phyloP scores from a whole-genome alignment of 306 rosid genomes.

The Hippophae rhamnoides region DNA sequence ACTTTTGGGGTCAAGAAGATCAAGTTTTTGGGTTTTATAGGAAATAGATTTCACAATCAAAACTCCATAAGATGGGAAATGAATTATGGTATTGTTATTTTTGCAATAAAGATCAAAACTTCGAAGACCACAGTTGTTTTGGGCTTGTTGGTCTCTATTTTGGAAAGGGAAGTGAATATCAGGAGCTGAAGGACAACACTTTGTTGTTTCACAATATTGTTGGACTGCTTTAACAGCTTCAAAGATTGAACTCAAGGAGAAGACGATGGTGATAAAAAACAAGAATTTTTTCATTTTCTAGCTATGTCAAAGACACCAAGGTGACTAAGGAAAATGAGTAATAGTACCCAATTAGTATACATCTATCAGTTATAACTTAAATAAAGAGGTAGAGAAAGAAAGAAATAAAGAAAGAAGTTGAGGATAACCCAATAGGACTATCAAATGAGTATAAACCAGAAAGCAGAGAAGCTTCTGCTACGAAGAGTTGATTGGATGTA shows the following conservation, averaged over 20 bases:
- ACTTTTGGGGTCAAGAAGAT: constrained; percentile 50
- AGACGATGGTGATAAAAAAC: constrained; percentile 28
- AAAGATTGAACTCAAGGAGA: constrained; percentile 32
- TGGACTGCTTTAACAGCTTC: constrained; percentile 12
- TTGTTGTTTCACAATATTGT: constrained; percentile 14
- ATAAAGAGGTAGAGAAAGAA: not conserved
- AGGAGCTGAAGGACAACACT: constrained; percentile 28
- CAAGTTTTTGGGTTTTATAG: constrained; percentile 38
- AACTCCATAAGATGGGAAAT: constrained; percentile 46
- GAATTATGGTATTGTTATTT: constrained; percentile 44
- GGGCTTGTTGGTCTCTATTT: constrained; percentile 17
- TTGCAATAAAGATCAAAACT: constrained; percentile 34
- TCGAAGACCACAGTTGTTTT: not conserved
- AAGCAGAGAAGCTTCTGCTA: too few species aligned
- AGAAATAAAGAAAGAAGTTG: too few species aligned
- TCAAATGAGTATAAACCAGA: too few species aligned
- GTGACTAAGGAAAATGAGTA: not conserved
- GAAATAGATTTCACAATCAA: constrained; percentile 60
- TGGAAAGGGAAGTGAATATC: constrained; percentile 40
- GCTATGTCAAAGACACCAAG: constrained; percentile 1
- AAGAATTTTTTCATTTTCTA: constrained; percentile 27
- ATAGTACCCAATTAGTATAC: not conserved
- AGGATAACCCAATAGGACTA: too few species aligned
- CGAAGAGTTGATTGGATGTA: too few species aligned
- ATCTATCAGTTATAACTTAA: not conserved